Evolutionary conservation across 108 stramenopile species (phyloP), one percentile per base, ranked within the genome.

Genomic region (Nannochloropsis gaditana): DNA sequence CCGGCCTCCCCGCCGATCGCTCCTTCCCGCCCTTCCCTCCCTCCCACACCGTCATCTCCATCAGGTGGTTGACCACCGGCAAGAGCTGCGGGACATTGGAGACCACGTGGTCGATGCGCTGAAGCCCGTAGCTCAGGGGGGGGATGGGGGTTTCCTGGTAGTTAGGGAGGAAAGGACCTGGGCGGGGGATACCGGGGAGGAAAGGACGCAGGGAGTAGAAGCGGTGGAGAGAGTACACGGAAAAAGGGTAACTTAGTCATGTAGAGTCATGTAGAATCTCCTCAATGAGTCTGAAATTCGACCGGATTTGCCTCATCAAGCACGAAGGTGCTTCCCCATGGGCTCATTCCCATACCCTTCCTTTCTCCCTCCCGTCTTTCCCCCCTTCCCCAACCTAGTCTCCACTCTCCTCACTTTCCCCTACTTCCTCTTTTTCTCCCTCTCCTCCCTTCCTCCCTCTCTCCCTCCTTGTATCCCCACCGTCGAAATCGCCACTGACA

Each of bases 41-140:
- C 47, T 50, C 47, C 47, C 47, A 4, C 6, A 73, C 59, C 59
- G 59, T 73, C 59, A 73, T 73, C 19, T n/a, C 5, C 59, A 73
- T 73, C 59, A 73, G n/a, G 59, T 73, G 59, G 8, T 73, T 73
- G 2, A n/a, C 90, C 17, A 42, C 44, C 42, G 79, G 88, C 81
- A 85, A 21, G 85, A 91, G 83, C 84, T 87, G 89, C 90, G 86
- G 85, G 59, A 89, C 88, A 80, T 89, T 90, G 11, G 80, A 89
- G 84, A 90, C 91, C 21, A 59, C n/a, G 82, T 90, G 89, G 43
- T 90, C 89, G 73, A 83, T 43, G 21, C 89, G 85, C 44, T 86
- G 80, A 50, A 90, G 83, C 9, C 89, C 89, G 59, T 45, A 90
- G 17, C 17, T 19, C n/a, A 42, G 5, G 44, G 44, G 44, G 3